These are phyloP conservation scores for Pelomyxa schiedti DNA, from an alignment of 78 protist genomes.

Conservation along the genomic window DNA sequence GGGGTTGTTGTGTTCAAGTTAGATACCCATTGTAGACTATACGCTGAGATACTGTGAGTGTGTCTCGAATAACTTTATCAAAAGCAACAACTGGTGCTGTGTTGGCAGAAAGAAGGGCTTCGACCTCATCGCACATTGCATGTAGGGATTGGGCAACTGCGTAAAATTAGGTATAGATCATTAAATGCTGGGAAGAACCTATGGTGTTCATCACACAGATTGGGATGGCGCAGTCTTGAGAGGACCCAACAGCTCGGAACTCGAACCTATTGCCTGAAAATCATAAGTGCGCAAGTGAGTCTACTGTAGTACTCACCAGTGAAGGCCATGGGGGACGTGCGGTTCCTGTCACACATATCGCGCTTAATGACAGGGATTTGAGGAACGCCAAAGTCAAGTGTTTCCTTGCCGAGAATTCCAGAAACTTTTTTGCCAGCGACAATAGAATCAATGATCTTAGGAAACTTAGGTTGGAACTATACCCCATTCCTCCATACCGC, in stretches of 20 bases:
- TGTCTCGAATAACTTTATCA: constrained; percentile 40
- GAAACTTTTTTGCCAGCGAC: too few species aligned
- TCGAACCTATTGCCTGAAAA: constrained; percentile 68
- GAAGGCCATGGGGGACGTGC: constrained; percentile 89
- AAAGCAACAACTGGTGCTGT: constrained; percentile 9
- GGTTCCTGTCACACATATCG: constrained; percentile 81
- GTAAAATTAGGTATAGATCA: too few species aligned
- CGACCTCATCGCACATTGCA: constrained; percentile 22
- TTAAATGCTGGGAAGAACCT: too few species aligned
- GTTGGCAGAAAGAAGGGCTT: background rate
- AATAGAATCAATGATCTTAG: too few species aligned
- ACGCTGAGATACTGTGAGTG: constrained; percentile 42
- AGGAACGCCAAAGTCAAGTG: constrained; percentile 57
- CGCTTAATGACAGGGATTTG: constrained; percentile 38
- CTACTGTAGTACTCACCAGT: too few species aligned
- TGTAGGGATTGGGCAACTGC: constrained; percentile 50
- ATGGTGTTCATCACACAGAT: constrained; percentile 46
- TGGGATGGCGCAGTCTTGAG: constrained; percentile 48
- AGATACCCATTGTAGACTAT: constrained; percentile 82
- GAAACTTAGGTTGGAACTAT: too few species aligned
- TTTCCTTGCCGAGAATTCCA: too few species aligned
- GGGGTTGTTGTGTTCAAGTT: too few species aligned
- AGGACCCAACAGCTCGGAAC: constrained; percentile 87
- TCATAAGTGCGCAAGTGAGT: too few species aligned
- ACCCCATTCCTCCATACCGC: too few species aligned